Evolutionary conservation across 2,329 filamentous ascomycete genomes (phyloP).

Genomic region (Fusarium incarnatum): DNA sequence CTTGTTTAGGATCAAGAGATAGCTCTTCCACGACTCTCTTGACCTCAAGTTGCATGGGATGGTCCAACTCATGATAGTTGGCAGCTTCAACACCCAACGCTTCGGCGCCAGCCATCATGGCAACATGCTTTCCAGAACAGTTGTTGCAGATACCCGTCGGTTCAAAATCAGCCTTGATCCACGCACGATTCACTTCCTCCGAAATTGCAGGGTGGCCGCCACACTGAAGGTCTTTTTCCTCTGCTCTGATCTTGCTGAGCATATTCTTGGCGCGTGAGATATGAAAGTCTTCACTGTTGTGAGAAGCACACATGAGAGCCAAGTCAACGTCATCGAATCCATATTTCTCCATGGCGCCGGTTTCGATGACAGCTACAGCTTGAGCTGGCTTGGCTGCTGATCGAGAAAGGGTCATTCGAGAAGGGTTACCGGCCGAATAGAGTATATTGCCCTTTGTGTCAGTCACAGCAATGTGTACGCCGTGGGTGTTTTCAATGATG

Average conservation of each 20-base stretch:
- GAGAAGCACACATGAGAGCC: constrained; percentile 61
- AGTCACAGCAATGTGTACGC: constrained; percentile 57
- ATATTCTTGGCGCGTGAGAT: constrained; percentile 53
- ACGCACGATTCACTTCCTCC: constrained; percentile 51
- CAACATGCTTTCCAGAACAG: constrained; percentile 62
- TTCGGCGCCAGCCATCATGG: constrained; percentile 58
- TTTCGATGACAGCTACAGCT: constrained; percentile 58
- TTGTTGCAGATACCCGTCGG: constrained; percentile 57
- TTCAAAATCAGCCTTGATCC: constrained; percentile 54
- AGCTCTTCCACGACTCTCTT: constrained; percentile 53
- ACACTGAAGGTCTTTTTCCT: constrained; percentile 55
- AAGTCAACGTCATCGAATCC: constrained; percentile 56
- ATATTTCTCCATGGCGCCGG: constrained; percentile 52
- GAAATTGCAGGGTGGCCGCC: constrained; percentile 56
- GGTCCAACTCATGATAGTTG: constrained; percentile 52
- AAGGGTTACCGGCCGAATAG: constrained; percentile 55
- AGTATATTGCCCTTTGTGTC: constrained; percentile 54
- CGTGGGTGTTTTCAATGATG: constrained; percentile 58
- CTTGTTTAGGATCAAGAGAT: constrained; percentile 40
- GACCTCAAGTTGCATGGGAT: constrained; percentile 56
- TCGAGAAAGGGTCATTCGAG: constrained; percentile 56
- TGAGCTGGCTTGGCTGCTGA: constrained; percentile 61
- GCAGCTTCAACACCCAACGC: constrained; percentile 49
- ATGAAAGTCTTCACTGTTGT: constrained; percentile 58
- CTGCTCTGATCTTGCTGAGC: constrained; percentile 50